Conservation (phyloP, 441 rosid species). For the Euphorbia celastroides region DNA sequence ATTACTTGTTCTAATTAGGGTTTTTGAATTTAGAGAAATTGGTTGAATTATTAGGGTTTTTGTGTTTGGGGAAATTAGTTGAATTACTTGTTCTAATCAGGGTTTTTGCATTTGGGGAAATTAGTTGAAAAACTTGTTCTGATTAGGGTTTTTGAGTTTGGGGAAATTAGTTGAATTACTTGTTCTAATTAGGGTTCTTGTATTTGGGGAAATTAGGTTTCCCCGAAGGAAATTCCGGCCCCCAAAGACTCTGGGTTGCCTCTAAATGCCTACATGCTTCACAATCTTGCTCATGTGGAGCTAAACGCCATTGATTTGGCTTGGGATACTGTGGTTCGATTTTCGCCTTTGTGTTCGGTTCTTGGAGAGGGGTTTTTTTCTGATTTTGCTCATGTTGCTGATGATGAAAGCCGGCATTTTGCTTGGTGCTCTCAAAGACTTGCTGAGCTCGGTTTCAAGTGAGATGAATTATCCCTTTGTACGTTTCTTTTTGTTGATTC, state of each 20-base stretch:
- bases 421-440: constrained; percentile 93
- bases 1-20: too few species aligned
- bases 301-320: constrained; percentile 95
- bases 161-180: too few species aligned
- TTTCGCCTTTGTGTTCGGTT: constrained; percentile 56
- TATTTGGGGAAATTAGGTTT: constrained; percentile 40
- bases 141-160: too few species aligned
- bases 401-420: constrained; percentile 95
- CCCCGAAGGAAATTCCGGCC: constrained; percentile 64
- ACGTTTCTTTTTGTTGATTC: background rate
- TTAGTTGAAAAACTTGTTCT: too few species aligned
- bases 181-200: too few species aligned
- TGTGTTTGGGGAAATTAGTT: too few species aligned
- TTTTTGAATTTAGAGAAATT: too few species aligned
- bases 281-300: constrained; percentile 71
- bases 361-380: constrained; percentile 69
- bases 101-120: too few species aligned
- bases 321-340: constrained; percentile 91
- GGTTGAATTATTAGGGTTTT: too few species aligned
- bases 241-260: constrained; percentile 73
- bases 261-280: constrained; percentile 85
- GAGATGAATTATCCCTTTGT: constrained; percentile 12
- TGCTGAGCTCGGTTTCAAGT: constrained; percentile 85
- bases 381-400: constrained; percentile 92
- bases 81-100: too few species aligned